A percentile compares a stretch with the other conserved stretches of the same genome.
phyloP scores from a whole-genome alignment of 2,329 filamentous ascomycete genomes.

The Huntiella abstrusa region DNA sequence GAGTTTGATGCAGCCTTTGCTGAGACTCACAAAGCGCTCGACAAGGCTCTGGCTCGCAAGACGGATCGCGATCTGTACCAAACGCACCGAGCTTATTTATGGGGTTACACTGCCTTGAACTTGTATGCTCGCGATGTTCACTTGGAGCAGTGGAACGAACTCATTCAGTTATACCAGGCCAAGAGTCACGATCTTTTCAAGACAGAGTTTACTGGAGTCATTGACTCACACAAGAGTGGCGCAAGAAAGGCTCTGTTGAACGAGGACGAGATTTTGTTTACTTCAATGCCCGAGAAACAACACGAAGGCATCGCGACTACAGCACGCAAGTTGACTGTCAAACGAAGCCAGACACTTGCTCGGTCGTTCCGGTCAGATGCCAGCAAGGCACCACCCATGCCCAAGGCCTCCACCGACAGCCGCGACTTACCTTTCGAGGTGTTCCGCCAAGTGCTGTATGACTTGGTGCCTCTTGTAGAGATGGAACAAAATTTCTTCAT shows the following conservation, averaged over 20 bases:
- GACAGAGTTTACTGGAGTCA: conserved; percentile 61
- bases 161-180: conserved; percentile 65
- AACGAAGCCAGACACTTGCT: conserved; percentile 74
- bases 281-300: conserved; percentile 66
- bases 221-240: conserved; percentile 61
- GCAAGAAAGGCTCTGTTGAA: conserved; percentile 58
- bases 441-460: conserved; percentile 62
- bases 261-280: conserved; percentile 74
- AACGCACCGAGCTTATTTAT: conserved; percentile 52
- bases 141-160: conserved; percentile 56
- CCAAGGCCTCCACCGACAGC: conserved; percentile 29
- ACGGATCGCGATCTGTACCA: conserved; percentile 58
- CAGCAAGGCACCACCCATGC: conserved; percentile 29
- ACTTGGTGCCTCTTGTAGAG: conserved; percentile 64
- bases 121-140: conserved; percentile 80
- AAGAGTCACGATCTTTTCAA: conserved; percentile 61
- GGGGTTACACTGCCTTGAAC: conserved; percentile 75
- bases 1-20: conserved; percentile 62
- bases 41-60: conserved; percentile 42
- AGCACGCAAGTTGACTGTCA: conserved; percentile 80
- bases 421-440: conserved; percentile 61
- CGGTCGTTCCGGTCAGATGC: conserved; percentile 53
- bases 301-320: conserved; percentile 57
- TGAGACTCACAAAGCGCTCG: conserved; percentile 46
- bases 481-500: conserved; percentile 95